Base-by-base conservation (phyloP, 192 early-diverging fungal species). In the Rhizophagus sp. region DNA sequence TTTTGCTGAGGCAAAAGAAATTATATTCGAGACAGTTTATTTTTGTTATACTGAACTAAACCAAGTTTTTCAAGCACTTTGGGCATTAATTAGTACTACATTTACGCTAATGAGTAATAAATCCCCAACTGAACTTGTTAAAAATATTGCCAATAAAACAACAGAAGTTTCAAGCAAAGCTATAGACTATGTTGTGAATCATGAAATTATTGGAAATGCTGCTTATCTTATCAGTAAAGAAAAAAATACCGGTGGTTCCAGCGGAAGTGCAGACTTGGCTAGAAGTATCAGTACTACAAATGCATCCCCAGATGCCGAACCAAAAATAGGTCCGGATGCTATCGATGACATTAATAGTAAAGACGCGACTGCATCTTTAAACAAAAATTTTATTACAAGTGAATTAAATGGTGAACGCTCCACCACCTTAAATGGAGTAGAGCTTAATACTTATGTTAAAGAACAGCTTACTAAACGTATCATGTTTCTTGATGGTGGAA, bases 401-500 rank as follows among this genome's bases (percentile, higher is more conserved):
- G 44, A 11, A 13, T 12, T 47, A 12, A 12, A 47, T 12, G 11
- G 2, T 47, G 44, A 47, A 47, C 44, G 44, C 12, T 47, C 44
- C 11, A 12, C 12, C 11, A 2, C 11, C 44, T 47, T 47, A 47
- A 9, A 50, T 27, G 39, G 22, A 22, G 1, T 44, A 83, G 87
- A 90, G 85, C 76, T 88, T 52, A 79, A 84, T 77, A 88, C 87
- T 74, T 95, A 95, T 81, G 90, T 98, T 44, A 89, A 91, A 72
- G 82, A 91, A 80, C 93, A 92, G 34, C 86, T 97, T 70, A 86
- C 85, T 75, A 88, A 94, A 87, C 89, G 96, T 73, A 97, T 98
- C 86, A 95, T 98, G 93, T 97, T 94, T 88, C 90, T 98, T 66
- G 97, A 98, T 83, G 97, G 96, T 71, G 96, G 93, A n/a, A 97